Conservation (phyloP, 208 protist genomes). For the Tritrichomonas foetus region DNA sequence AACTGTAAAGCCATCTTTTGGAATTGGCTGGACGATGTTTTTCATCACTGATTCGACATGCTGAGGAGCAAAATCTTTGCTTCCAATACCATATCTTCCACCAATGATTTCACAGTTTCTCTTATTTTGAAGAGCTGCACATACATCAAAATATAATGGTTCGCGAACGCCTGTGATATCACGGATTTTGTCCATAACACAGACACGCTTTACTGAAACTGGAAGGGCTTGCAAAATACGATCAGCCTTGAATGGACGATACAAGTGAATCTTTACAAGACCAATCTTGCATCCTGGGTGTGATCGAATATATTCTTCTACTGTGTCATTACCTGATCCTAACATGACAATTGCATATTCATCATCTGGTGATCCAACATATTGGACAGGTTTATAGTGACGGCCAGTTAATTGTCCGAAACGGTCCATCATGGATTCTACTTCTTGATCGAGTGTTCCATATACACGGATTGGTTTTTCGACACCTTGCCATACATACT, state of each 20-base stretch:
- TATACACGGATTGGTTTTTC: conserved; percentile 58
- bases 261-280: conserved; percentile 63
- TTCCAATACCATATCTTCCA: conserved; percentile 63
- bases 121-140: background rate
- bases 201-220: conserved; percentile 52
- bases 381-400: conserved; percentile 61
- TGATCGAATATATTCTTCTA: background rate
- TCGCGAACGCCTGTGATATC: conserved; percentile 49
- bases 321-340: conserved; percentile 48
- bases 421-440: conserved; percentile 59
- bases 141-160: conserved; percentile 68
- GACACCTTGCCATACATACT: conserved; percentile 60
- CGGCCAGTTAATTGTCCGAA: conserved; percentile 59
- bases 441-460: conserved; percentile 47
- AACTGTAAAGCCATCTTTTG: conserved; percentile 63
- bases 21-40: conserved; percentile 52
- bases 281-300: conserved; percentile 64
- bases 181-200: conserved; percentile 64
- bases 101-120: conserved; percentile 52
- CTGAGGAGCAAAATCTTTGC: conserved; percentile 66
- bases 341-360: conserved; percentile 61
- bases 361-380: conserved; percentile 59
- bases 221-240: conserved; percentile 61
- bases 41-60: conserved; percentile 58
- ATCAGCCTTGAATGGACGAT: conserved; percentile 59